phyloP scores from a whole-genome alignment of 352 stramenopile genomes.

The Globisporangium cylindrosporum region DNA sequence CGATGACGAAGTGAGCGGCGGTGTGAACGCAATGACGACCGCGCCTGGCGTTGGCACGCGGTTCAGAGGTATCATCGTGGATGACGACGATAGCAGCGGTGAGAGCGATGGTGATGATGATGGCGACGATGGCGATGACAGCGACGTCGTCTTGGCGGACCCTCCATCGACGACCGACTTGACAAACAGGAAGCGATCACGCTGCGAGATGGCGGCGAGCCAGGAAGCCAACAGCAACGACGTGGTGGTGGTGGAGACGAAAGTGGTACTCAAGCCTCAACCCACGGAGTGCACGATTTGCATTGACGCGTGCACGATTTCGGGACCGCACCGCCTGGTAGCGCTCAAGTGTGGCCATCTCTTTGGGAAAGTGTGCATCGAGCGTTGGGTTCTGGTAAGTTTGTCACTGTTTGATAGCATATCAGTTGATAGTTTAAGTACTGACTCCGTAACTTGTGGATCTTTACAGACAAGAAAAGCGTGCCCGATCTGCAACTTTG shows the following conservation, averaged over 20 bases:
- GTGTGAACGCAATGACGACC: neutral
- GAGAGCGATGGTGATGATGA: neutral
- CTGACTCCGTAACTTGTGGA: neutral
- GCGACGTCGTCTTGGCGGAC: neutral
- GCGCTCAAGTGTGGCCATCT: constrained; percentile 75
- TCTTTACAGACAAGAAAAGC: neutral
- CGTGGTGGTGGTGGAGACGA: constrained; percentile 10
- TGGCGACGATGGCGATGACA: neutral
- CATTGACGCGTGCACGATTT: constrained; percentile 61
- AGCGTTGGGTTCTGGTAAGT: constrained; percentile 53
- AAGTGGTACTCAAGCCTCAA: constrained; percentile 37
- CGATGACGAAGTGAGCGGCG: neutral
- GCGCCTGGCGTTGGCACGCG: neutral
- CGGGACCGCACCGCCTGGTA: constrained; percentile 62
- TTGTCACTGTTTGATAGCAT: neutral
- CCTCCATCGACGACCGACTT: neutral
- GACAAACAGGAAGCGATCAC: constrained; percentile 13
- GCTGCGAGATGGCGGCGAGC: constrained; percentile 5
- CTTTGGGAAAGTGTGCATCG: constrained; percentile 74
- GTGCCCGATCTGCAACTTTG: constrained; percentile 32
- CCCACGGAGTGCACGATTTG: constrained; percentile 75
- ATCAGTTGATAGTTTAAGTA: no score
- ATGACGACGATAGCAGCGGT: constrained; percentile 11
- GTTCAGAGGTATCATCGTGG: constrained; percentile 13
- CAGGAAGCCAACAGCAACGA: neutral